Evolutionary conservation across 1,284 basidiomycete species (phyloP).

Genomic region (Apiotrichum laibachii): DNA sequence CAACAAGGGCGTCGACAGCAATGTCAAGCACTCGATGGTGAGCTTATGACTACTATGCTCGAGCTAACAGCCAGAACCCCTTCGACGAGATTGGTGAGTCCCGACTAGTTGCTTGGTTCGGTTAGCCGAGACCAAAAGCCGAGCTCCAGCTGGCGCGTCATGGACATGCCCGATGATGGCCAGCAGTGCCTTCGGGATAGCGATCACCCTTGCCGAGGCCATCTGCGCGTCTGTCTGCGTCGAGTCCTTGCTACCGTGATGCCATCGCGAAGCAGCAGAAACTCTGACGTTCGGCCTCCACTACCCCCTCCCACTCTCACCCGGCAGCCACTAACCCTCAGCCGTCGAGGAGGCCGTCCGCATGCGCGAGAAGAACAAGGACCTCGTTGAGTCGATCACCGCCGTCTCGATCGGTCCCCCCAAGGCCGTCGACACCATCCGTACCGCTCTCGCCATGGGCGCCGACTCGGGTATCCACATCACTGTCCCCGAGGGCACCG

Average conservation of each 20-base stretch:
- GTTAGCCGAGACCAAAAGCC: slow-evolving; percentile 16
- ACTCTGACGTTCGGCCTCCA: not conserved
- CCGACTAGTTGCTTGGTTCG: not conserved
- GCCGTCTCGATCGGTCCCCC: slow-evolving; percentile 89
- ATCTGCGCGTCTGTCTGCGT: too few species aligned
- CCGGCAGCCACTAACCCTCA: slow-evolving; percentile 42
- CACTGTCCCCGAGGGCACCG: slow-evolving; percentile 78
- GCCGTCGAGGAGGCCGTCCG: slow-evolving; percentile 97
- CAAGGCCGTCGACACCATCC: slow-evolving; percentile 85
- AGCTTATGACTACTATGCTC: slow-evolving; percentile 29
- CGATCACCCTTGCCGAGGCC: not conserved
- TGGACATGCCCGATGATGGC: not conserved
- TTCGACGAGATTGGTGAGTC: slow-evolving; percentile 90
- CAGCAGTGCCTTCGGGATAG: not conserved
- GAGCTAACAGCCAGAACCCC: slow-evolving; percentile 65
- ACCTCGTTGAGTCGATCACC: slow-evolving; percentile 76
- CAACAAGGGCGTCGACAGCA: slow-evolving; percentile 87
- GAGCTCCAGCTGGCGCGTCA: slow-evolving; percentile 10
- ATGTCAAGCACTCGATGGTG: slow-evolving; percentile 97
- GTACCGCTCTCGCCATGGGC: slow-evolving; percentile 96
- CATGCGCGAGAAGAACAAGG: slow-evolving; percentile 72
- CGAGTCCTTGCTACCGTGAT: too few species aligned
- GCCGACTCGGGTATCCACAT: slow-evolving; percentile 92
- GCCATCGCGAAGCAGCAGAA: too few species aligned
- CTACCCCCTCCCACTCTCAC: not conserved